Evolutionary conservation across 2,329 filamentous ascomycete genomes (phyloP), one percentile per base, ranked within the genome.

Genomic region (Fusarium pseudonygamai): DNA sequence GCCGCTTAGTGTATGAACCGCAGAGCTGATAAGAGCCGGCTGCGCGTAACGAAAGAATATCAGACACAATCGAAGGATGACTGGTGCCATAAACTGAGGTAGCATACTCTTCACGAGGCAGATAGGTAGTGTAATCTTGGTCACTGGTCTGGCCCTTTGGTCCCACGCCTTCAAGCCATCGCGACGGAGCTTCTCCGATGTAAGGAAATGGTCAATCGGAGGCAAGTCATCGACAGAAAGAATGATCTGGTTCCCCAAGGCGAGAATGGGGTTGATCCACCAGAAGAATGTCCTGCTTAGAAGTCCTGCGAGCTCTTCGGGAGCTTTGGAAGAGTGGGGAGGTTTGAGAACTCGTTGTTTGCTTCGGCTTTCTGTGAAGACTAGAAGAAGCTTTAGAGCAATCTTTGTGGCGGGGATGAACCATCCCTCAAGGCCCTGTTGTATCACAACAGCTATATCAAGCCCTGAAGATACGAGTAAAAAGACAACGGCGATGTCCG

Each of bases 341-440:
- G 6, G 20, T 28, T 15, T 36, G 3, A 58, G 42, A 24, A 49
- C 1, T 3, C 7, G 8, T 20, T 18, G 32, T 36, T 58, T 58
- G 8, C n/a, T 49, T 30, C 42, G 56, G 24, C 56, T 49, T 59
- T 49, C 32, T 10, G 20, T 15, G 1, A 2, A 24, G 6, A 49
- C 9, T 0, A 59, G 42, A n/a, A 49, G 7, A 47, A 49, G 2
- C 40, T 49, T 30, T 1, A 37, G 42, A 49, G 42, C 1, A 15
- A 15, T 1, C 14, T 49, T 20, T 4, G 18, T 57, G 10, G 30
- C 18, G 3, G 18, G 10, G 4, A 47, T 5, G 0, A 46, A 12
- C 4, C 7, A 13, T 1, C 9, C 7, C 7, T 28, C 7, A 1
- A 4, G 13, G 18, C 14, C n/a, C 5, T 28, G 5, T 36, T 46